Evolutionary conservation across 805 yeast genomes (phyloP), one percentile per base, ranked within the genome.

Genomic region (Candida rishiriensis): DNA sequence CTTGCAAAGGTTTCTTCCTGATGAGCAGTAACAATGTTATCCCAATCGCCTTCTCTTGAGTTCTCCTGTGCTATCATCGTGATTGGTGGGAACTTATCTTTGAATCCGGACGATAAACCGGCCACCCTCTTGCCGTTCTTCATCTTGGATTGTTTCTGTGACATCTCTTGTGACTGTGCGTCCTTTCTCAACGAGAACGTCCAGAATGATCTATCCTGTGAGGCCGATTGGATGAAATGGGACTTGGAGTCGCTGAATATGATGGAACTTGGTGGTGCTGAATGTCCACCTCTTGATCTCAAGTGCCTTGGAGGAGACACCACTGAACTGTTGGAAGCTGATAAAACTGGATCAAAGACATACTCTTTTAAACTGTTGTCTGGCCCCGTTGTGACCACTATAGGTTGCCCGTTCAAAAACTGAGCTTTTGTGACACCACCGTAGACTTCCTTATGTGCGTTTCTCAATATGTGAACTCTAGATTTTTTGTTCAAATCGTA

Each of bases 221-320:
- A 87, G 2, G 95, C 95, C 41, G 96, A 87, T 42, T 87, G 73
- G 10, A 95, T 59, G 63, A 81, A 87, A 65, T 95, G 99, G 2
- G 96, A 81, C 45, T 69, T 72, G 38, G 80, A 80, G 40, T 79
- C 81, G 5, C 95, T 87, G 64, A 93, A 93, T 18, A 71, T 69
- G 34, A 93, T 79, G 5, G 78, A 60, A 0, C 84, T 73, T 2
- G 98, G 95, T 3, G 99, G 96, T 29, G 86, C 84, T 3, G 96
- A 80, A 63, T 93, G 99, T n/a, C 99, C 99, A 56, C 97, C 98
- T 60, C 99, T 78, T 1, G 95, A 85, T 62, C 99, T 79, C 56
- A 95, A 71, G 48, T 83, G 80, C 59, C 99, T 82, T 36, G 99
- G 98, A 1, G 97, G 96, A 11, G 89, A 79, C 5, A 86, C 83